Base-by-base conservation (phyloP, 192 early-diverging fungal genomes). In the Backusella sp. region DNA sequence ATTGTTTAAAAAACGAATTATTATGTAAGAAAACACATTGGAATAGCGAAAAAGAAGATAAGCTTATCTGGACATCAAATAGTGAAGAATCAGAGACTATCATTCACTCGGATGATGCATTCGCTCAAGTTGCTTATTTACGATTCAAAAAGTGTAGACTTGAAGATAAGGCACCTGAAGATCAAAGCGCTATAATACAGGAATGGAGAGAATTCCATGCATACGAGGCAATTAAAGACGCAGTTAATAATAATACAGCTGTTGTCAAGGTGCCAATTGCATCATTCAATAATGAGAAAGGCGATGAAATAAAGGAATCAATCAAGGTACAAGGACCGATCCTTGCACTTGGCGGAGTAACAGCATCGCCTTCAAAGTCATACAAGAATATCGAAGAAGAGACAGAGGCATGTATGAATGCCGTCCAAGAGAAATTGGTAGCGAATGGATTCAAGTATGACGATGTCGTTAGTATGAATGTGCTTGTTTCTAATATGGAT, bases 91-190 rank as follows among this genome's bases (percentile, higher is more conserved):
- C 86, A 0, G 89, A 95, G 71, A 84, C 83, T 0, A 82, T 97
- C 11, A 83, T 90, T 17, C 96, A 98, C 79, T 94, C 92, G 1
- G 91, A 96, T 36, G 94, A 96, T 74, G 89, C 88, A 0, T 88
- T 92, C 77, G 95, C 95, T 9, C 89, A 90, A 34, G 96, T 98
- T 0, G 89, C 91, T 15, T 98, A 98, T 77, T 81, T 97, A 73
- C 76, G 82, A 34, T 88, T 97, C 73, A 91, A 87, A 69, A 81
- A 89, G 66, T 82, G 92, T 7, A 87, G 89, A 39, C 28, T 92
- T n/a, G 93, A 89, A 74, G 87, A 88, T 28, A 98, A 97, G 41
- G 49, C 59, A 37, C 70, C 77, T 4, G 79, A 80, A 41, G 79
- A 79, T 30, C 34, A 32, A 26, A 56, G 30, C 30, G 52, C 12